Conservation (phyloP, 2,329 filamentous ascomycete genomes). For the Colletotrichum brevisporum region DNA sequence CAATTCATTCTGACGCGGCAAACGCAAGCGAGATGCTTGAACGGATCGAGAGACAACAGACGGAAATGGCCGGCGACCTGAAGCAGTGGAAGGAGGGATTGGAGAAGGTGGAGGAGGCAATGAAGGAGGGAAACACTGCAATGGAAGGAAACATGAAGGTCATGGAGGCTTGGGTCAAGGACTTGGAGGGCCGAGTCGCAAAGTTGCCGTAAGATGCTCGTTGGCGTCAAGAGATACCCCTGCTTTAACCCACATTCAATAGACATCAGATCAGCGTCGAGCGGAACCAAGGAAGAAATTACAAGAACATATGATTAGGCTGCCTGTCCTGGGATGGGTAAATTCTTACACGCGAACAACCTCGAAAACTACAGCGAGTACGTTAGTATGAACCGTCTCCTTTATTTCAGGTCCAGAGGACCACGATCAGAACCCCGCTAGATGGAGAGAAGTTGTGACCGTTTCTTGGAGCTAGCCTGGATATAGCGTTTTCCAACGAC, state of each 20-base stretch:
- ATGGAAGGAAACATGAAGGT: conserved; percentile 85
- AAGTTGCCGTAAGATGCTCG: conserved; percentile 60
- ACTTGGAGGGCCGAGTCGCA: conserved; percentile 83
- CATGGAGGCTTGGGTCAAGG: conserved; percentile 92
- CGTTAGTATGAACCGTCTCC: too few species aligned
- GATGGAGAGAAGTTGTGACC: too few species aligned
- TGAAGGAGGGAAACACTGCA: conserved; percentile 77
- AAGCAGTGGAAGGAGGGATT: conserved; percentile 88
- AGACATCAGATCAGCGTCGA: neutral
- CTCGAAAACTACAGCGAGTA: too few species aligned
- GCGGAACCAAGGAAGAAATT: neutral
- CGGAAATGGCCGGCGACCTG: conserved; percentile 86
- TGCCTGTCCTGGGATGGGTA: too few species aligned
- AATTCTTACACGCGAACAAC: too few species aligned
- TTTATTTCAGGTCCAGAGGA: too few species aligned
- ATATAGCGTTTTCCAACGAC: too few species aligned
- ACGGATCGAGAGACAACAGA: conserved; percentile 83
- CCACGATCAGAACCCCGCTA: too few species aligned
- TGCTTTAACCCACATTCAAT: conserved; percentile 19
- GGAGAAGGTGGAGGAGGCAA: conserved; percentile 81
- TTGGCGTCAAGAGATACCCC: conserved; percentile 53
- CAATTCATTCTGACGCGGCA: conserved; percentile 89
- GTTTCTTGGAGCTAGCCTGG: too few species aligned
- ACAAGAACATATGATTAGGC: too few species aligned
- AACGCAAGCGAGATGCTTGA: conserved; percentile 83